Percentiles rank a stretch among this genome's conserved stretches.
These are phyloP conservation scores for Knoxia roxburghii DNA, from an alignment of 257 asterid genomes.

Conservation along the genomic window DNA sequence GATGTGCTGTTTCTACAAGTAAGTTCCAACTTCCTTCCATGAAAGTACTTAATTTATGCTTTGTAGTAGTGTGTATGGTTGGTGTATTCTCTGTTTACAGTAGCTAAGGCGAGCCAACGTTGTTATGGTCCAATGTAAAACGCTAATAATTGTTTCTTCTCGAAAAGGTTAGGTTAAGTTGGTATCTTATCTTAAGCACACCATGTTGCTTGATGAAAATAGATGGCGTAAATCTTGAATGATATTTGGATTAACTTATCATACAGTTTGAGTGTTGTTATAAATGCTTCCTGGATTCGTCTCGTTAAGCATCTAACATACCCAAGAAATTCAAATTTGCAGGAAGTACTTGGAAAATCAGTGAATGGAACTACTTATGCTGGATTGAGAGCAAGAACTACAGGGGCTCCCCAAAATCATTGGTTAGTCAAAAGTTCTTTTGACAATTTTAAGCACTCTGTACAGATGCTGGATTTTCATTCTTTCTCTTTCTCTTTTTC, in stretches of 20 bases:
- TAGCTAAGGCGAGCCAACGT: not conserved
- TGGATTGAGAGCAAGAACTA: slow-evolving; percentile 87
- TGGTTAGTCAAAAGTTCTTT: slow-evolving; percentile 42
- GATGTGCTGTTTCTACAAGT: slow-evolving; percentile 76
- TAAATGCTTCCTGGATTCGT: not conserved
- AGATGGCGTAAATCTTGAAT: not conserved
- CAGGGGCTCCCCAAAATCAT: slow-evolving; percentile 95
- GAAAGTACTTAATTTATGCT: too few relatives aligned
- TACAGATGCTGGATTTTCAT: not conserved
- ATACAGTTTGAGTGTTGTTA: not conserved
- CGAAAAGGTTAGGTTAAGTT: not conserved
- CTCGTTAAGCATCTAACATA: too few relatives aligned
- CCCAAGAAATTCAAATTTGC: slow-evolving; percentile 12
- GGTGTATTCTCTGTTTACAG: not conserved
- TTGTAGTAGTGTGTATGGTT: too few relatives aligned
- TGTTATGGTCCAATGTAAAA: not conserved
- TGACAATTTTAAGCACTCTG: not conserved
- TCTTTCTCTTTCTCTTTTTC: too few relatives aligned
- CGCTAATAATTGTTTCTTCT: not conserved
- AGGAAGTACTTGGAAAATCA: slow-evolving; percentile 83
- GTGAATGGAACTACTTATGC: slow-evolving; percentile 95
- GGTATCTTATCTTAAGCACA: not conserved
- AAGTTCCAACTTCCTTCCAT: slow-evolving; percentile 15
- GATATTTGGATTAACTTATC: not conserved
- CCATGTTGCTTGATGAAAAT: not conserved